These are phyloP conservation scores for Purshia tridentata DNA, from an alignment of 306 rosid genomes.

Conservation along the genomic window DNA sequence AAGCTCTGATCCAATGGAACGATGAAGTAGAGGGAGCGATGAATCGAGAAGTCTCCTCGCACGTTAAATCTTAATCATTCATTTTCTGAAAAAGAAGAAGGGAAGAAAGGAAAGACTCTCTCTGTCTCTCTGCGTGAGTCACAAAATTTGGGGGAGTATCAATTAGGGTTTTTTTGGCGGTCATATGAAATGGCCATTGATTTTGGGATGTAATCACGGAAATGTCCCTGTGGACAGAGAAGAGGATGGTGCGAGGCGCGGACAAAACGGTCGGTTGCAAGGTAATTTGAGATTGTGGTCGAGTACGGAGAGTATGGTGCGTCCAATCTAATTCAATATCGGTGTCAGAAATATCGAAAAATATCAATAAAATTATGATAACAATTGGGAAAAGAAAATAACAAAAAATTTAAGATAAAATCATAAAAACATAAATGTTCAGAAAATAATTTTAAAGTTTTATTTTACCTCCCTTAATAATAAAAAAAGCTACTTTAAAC, in stretches of 20 bases:
- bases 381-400: no score
- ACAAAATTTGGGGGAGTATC: neutral
- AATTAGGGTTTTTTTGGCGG: constrained; percentile 26
- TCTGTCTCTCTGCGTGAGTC: neutral
- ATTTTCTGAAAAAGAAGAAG: neutral
- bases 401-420: no score
- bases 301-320: no score
- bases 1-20: constrained; percentile 14
- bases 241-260: constrained; percentile 1
- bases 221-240: neutral
- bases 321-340: no score
- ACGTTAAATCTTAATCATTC: constrained; percentile 7
- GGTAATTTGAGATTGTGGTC: neutral
- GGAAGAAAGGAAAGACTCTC: neutral
- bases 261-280: constrained; percentile 5
- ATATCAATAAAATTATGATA: no score
- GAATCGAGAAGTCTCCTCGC: neutral
- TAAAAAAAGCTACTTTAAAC: no score
- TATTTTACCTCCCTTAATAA: no score
- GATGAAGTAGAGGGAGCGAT: neutral
- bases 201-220: neutral
- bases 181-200: constrained; percentile 2
- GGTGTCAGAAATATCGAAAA: no score
- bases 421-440: no score
- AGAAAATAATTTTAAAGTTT: no score